Percentiles rank a stretch among this genome's conserved stretches.
Conservation (phyloP, 2,329 filamentous ascomycete species). For the Cladophialophora immunda region DNA sequence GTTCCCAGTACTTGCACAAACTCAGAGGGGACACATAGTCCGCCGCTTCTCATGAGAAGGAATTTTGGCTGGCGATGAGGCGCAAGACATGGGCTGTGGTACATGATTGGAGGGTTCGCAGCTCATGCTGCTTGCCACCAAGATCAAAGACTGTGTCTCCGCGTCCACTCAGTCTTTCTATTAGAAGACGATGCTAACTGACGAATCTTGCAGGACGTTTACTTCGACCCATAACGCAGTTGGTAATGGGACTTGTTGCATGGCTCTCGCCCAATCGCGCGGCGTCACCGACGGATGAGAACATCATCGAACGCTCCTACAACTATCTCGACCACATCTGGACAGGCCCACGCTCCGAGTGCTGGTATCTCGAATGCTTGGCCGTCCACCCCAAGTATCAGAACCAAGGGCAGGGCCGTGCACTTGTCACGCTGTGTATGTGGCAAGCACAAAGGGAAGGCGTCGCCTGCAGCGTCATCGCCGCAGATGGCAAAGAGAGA, state of each 20-base stretch:
- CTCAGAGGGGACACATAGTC: neutral
- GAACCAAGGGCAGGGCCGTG: constrained; percentile 48
- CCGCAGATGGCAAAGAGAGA: constrained; percentile 49
- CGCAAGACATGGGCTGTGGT: neutral
- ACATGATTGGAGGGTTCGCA: no score
- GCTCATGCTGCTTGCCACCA: neutral
- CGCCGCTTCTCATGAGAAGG: neutral
- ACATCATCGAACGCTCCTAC: constrained; percentile 34
- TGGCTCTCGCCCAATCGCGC: constrained; percentile 36
- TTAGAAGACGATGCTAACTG: neutral
- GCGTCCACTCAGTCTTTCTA: neutral
- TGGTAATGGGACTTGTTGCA: constrained; percentile 47
- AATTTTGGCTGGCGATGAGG: neutral
- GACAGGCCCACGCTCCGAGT: constrained; percentile 45
- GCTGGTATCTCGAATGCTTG: constrained; percentile 42
- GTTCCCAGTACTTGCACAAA: neutral
- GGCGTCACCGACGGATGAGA: constrained; percentile 28
- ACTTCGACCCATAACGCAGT: constrained; percentile 52
- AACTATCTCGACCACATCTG: constrained; percentile 42
- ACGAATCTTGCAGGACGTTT: constrained; percentile 33
- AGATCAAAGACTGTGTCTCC: neutral
- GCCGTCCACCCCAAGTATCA: constrained; percentile 50
- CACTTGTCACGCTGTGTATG: constrained; percentile 55
- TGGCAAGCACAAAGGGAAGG: constrained; percentile 36
- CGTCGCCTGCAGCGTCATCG: constrained; percentile 48